These are phyloP conservation scores for Mortierella hygrophila DNA, from an alignment of 192 early-diverging fungal species.

Conservation along the genomic window DNA sequence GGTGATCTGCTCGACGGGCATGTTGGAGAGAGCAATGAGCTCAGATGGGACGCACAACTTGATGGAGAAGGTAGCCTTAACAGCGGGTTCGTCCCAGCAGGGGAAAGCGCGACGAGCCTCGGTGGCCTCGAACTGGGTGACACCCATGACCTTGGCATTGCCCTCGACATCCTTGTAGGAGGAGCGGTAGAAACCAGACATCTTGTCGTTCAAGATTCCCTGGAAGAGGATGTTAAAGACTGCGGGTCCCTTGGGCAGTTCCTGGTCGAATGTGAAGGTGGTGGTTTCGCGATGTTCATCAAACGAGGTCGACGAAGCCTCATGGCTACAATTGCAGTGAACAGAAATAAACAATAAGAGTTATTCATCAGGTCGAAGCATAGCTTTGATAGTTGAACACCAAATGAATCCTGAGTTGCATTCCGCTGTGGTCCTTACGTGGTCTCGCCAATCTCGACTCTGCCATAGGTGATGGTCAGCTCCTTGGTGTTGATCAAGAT, in stretches of 20 bases:
- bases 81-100: slow-evolving; percentile 96
- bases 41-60: slow-evolving; percentile 81
- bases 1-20: slow-evolving; percentile 80
- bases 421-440: slow-evolving; percentile 20
- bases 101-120: slow-evolving; percentile 93
- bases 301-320: slow-evolving; percentile 57
- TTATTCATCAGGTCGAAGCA: background rate
- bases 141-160: slow-evolving; percentile 75
- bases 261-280: slow-evolving; percentile 69
- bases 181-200: slow-evolving; percentile 96
- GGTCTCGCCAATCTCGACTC: slow-evolving; percentile 40
- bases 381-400: background rate
- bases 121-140: slow-evolving; percentile 96
- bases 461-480: slow-evolving; percentile 26
- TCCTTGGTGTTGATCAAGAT: slow-evolving; percentile 57
- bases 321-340: slow-evolving; percentile 21
- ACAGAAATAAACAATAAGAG: background rate
- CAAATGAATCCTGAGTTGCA: background rate
- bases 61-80: slow-evolving; percentile 95
- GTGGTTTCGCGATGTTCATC: slow-evolving; percentile 63
- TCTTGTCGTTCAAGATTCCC: slow-evolving; percentile 85
- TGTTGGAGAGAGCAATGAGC: slow-evolving; percentile 92
- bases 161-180: slow-evolving; percentile 65
- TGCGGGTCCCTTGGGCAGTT: slow-evolving; percentile 61
- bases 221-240: slow-evolving; percentile 70